Evolutionary conservation across 2,329 filamentous ascomycete genomes (phyloP).

Genomic region (Hymenoscyphus fraxineus): DNA sequence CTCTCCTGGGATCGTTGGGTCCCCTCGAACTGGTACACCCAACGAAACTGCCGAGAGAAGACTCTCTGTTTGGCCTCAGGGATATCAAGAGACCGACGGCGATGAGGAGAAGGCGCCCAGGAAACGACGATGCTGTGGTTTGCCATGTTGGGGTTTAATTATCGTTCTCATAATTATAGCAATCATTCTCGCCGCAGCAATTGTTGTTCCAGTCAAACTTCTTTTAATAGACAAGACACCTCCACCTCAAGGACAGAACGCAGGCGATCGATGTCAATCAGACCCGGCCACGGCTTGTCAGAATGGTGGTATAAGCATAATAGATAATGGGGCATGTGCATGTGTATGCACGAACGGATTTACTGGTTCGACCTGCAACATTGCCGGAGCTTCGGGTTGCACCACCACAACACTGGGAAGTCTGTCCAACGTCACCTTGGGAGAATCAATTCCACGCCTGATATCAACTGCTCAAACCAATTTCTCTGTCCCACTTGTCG

Average conservation of each 20-base stretch:
- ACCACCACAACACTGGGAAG: slow-evolving; percentile 45
- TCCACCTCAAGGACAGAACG: slow-evolving; percentile 16
- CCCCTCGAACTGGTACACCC: slow-evolving; percentile 39
- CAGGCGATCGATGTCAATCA: slow-evolving; percentile 48
- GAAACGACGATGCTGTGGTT: slow-evolving; percentile 68
- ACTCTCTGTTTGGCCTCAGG: slow-evolving; percentile 35
- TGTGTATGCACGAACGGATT: slow-evolving; percentile 91
- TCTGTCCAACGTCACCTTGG: slow-evolving; percentile 70
- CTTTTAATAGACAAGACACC: slow-evolving; percentile 55
- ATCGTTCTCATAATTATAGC: slow-evolving; percentile 61
- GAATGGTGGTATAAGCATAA: slow-evolving; percentile 76
- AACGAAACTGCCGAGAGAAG: slow-evolving; percentile 13
- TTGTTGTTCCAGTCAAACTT: slow-evolving; percentile 71
- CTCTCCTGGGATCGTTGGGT: slow-evolving; percentile 50
- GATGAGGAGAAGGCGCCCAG: slow-evolving; percentile 10
- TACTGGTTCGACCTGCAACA: slow-evolving; percentile 59
- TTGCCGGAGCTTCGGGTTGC: slow-evolving; percentile 50
- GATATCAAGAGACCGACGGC: slow-evolving; percentile 21
- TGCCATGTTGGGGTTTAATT: slow-evolving; percentile 76
- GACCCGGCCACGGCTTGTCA: slow-evolving; percentile 56
- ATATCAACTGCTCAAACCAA: slow-evolving; percentile 61
- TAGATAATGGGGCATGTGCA: slow-evolving; percentile 65
- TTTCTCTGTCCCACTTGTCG: slow-evolving; percentile 73
- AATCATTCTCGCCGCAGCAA: slow-evolving; percentile 71
- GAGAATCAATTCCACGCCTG: slow-evolving; percentile 71